Percentiles rank a stretch among this genome's conserved stretches.
Evolutionary conservation across 1,139 yeast species (phyloP).

Genomic region (Pichia sp.): DNA sequence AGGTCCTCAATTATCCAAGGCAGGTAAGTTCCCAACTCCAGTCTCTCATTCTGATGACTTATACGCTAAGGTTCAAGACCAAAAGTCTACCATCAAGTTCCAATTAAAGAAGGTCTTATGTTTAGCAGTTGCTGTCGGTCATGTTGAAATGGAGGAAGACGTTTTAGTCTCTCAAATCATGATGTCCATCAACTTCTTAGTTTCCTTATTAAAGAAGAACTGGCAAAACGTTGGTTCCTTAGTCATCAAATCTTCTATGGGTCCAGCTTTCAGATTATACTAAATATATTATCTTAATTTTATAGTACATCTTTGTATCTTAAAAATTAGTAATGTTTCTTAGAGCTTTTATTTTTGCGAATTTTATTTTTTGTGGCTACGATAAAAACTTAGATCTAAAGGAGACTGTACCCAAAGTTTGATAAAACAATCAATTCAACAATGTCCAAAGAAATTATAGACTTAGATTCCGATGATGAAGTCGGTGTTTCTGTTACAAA

Average conservation of each 20-base stretch:
- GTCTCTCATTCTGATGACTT: constrained; percentile 99
- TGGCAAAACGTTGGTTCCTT: constrained; percentile 99
- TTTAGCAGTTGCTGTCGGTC: constrained; percentile 94
- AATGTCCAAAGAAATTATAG: constrained; percentile 3
- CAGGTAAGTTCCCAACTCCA: constrained; percentile 99
- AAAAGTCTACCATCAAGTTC: constrained; percentile 99
- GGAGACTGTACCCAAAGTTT: no score
- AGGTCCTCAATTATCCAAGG: constrained; percentile 99
- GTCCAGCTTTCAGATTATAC: constrained; percentile 99
- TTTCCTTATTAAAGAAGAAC: constrained; percentile 99
- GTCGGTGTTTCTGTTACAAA: background rate
- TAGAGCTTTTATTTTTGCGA: background rate
- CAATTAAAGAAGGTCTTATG: constrained; percentile 97
- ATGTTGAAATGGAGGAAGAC: constrained; percentile 99
- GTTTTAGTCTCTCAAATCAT: constrained; percentile 94
- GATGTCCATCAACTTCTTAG: constrained; percentile 99
- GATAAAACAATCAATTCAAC: background rate
- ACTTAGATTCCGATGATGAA: constrained; percentile 9
- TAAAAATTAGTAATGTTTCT: background rate
- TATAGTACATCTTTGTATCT: constrained; percentile 1
- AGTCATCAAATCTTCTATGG: constrained; percentile 99
- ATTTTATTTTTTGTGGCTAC: background rate
- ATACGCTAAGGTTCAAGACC: constrained; percentile 92
- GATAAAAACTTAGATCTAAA: background rate
- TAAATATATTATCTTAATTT: constrained; percentile 31